Conservation (phyloP, 1,284 basidiomycete species). For the Papiliotrema terrestris region DNA sequence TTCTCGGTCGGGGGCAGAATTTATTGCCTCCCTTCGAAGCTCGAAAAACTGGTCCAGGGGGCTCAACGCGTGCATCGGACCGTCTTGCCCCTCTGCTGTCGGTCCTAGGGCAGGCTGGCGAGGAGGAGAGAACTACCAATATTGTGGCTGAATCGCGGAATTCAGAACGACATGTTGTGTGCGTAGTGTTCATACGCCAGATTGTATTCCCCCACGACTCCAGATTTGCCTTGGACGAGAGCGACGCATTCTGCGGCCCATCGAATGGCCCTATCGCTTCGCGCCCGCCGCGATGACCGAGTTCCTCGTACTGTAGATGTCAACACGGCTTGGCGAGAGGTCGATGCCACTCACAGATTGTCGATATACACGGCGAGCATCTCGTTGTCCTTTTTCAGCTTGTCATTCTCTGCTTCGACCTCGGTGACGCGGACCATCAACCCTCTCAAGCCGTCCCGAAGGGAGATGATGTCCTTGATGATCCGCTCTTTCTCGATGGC, state of each 20-base stretch:
- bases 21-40: too few relatives aligned
- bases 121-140: too few relatives aligned
- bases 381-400: conserved; percentile 43
- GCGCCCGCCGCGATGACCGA: conserved; percentile 44
- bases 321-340: not conserved
- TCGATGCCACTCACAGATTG: conserved; percentile 38
- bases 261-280: conserved; percentile 23
- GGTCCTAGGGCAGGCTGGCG: too few relatives aligned
- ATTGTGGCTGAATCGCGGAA: too few relatives aligned
- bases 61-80: too few relatives aligned
- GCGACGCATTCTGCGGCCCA: too few relatives aligned
- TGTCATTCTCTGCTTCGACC: conserved; percentile 44
- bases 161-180: too few relatives aligned
- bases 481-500: conserved; percentile 40
- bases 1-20: too few relatives aligned
- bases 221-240: too few relatives aligned
- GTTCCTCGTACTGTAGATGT: conserved; percentile 39
- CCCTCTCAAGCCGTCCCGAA: conserved; percentile 42
- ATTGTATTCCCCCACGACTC: too few relatives aligned
- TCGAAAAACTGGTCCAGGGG: too few relatives aligned
- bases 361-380: conserved; percentile 46
- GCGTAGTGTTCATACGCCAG: too few relatives aligned
- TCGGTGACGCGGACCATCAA: conserved; percentile 38
- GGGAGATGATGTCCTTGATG: conserved; percentile 41
- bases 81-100: not conserved